These are phyloP conservation scores for Venturia aucupariae DNA, from an alignment of 2,329 filamentous ascomycete genomes.

Conservation along the genomic window DNA sequence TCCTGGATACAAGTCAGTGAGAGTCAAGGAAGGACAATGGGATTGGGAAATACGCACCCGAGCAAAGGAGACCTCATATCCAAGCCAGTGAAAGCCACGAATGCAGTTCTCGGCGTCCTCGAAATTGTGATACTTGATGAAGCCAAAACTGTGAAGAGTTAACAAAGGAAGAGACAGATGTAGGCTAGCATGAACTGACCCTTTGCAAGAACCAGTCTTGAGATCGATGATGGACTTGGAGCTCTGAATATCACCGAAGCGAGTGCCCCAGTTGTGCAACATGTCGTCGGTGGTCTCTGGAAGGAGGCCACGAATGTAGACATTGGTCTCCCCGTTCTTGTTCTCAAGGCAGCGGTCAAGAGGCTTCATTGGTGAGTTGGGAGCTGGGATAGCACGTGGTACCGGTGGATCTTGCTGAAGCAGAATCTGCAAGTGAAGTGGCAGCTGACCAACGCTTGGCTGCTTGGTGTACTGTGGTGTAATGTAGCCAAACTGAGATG, in stretches of 20 bases:
- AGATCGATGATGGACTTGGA: conserved; percentile 98
- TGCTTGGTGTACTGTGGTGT: conserved; percentile 32
- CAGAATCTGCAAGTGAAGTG: conserved; percentile 37
- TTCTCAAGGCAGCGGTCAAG: conserved; percentile 93
- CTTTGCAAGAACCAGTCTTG: conserved; percentile 88
- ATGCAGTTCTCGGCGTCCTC: conserved; percentile 93
- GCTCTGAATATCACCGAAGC: conserved; percentile 89
- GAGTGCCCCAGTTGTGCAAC: conserved; percentile 68
- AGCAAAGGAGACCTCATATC: conserved; percentile 96
- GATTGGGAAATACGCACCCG: conserved; percentile 49
- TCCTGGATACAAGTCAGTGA: conserved; percentile 48
- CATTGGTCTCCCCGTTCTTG: conserved; percentile 89
- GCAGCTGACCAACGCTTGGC: conserved; percentile 30
- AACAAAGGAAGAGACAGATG: background rate
- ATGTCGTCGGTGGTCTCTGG: conserved; percentile 92
- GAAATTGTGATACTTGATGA: conserved; percentile 87
- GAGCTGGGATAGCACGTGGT: conserved; percentile 81
- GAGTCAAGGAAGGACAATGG: background rate
- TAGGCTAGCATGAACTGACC: conserved; percentile 46
- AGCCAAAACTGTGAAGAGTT: conserved; percentile 64
- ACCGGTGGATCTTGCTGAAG: conserved; percentile 67
- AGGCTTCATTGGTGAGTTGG: conserved; percentile 76
- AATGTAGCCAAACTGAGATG: conserved; percentile 38
- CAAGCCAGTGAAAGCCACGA: conserved; percentile 84
- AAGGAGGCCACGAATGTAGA: conserved; percentile 94